Base-by-base conservation (phyloP, 164 flowering plant genomes). In the Magnolia sinica region DNA sequence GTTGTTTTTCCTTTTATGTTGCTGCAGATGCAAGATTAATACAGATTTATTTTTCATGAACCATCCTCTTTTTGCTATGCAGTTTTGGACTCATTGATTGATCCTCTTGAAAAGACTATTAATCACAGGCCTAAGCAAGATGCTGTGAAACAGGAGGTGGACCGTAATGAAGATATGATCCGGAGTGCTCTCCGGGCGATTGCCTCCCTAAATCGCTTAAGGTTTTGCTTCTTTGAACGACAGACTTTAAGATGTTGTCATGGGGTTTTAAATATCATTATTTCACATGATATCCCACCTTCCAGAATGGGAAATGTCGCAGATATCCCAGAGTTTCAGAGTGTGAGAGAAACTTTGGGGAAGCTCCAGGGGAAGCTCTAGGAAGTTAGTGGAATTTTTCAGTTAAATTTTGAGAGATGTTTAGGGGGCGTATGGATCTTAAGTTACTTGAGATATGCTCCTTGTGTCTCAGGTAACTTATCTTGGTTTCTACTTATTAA, bases 101-200 rank as follows among this genome's bases (percentile, higher is more conserved):
- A 92, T 71, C 99, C 99, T 84, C 95, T 96, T 61, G 94, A 89
- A 75, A 96, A 94, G 78, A 96, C 99, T 1, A 87, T 96, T 50
- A 89, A 86, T 81, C 90, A 88, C 78, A 94, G 89, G 87, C 98
- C 97, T 65, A 96, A 96, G 91, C 94, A 81, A 81, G 98, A 96
- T 89, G 98, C 99, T 79, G 99, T 96, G 49, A 96, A 96, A 86
- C 99, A 96, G 84, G 99, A 96, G 83, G 96, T 94, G 58, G 99
- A 96, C 81, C 96, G 99, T 23, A 96, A 96, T 85, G 98, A 96
- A 81, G 99, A 96, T 87, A 94, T 96, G 99, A 94, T 96, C 63
- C 85, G 98, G 76, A 96, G 98, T 88, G 97, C 99, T 73, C 95
- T 96, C 50, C 87, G 99, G 50, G 93, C 97, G 29, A 91, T 96